Evolutionary conservation across 805 yeast species (phyloP).

Genomic region (Ogataea nonfermentans): DNA sequence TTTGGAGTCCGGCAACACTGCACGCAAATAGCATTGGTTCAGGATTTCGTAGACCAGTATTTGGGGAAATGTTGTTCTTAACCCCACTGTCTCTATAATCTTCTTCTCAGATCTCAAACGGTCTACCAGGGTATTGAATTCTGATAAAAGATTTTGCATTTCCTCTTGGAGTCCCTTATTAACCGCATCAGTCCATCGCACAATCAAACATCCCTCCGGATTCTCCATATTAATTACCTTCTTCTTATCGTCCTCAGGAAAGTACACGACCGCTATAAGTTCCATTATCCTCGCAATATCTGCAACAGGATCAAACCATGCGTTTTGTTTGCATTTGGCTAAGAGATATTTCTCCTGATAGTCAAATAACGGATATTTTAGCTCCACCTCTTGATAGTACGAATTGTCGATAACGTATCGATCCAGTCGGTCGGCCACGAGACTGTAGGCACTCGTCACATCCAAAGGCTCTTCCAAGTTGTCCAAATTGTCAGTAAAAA

Average conservation of each 20-base stretch:
- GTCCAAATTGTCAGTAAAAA: constrained; percentile 24
- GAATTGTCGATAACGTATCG: constrained; percentile 31
- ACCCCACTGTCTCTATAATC: constrained; percentile 19
- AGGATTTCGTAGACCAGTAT: constrained; percentile 63
- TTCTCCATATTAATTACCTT: constrained; percentile 35
- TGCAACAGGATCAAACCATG: constrained; percentile 56
- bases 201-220: constrained; percentile 40
- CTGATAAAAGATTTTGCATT: constrained; percentile 36
- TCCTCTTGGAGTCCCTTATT: constrained; percentile 29
- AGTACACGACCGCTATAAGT: constrained; percentile 37
- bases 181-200: constrained; percentile 36
- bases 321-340: constrained; percentile 51
- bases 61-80: constrained; percentile 33
- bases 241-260: constrained; percentile 37
- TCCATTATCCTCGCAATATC: constrained; percentile 58
- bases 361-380: constrained; percentile 41
- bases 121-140: constrained; percentile 43
- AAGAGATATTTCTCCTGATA: constrained; percentile 50
- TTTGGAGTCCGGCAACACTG: constrained; percentile 71
- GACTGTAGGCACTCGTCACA: constrained; percentile 18
- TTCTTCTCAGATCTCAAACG: constrained; percentile 35
- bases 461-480: constrained; percentile 18
- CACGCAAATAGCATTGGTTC: constrained; percentile 69
- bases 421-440: constrained; percentile 21
- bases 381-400: constrained; percentile 27